Base-by-base conservation (phyloP, 2,329 filamentous ascomycete genomes). In the Gremmenia infestans region DNA sequence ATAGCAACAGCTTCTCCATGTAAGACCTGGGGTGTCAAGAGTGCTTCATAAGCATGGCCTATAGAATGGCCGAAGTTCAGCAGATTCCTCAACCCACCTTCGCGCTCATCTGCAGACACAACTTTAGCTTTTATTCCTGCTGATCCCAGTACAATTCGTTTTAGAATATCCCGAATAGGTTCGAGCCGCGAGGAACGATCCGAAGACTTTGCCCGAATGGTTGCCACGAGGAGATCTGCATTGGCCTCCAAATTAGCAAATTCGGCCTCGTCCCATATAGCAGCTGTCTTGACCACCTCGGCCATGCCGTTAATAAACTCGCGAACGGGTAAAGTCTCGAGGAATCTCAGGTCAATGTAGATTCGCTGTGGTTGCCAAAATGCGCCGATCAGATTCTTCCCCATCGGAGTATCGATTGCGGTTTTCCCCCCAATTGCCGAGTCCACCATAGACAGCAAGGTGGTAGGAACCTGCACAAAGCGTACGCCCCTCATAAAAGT, bases 231-330 rank as follows among this genome's bases (percentile, higher is more conserved):
- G 5, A 80, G 74, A 39, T 86, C 76, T 1, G 92, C 91, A 66
- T 94, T 90, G 63, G 88, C 79, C 71, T 99, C 94, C 17, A 99
- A 78, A 12, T 87, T 76, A 45, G 86, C 81, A 70, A 99, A 99
- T 68, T 97, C 93, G 9, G 79, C 74, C 72, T 95, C 91, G 67
- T 96, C 85, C 83, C 93, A 97, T 65, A 99, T 97, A 53, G 94
- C 94, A 3, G 94, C 94, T 3, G 94, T 99, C 81, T 97, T 97
- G 71, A 97, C 82, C 32, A 99, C 93, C 76, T 99, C 94, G 25
- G 93, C 94, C 93, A 99, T 97, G 59, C 94, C 94, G 71, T 99
- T 99, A 73, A 97, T 91, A 69, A 99, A 93, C 73, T 99, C 93
- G 63, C 94, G 82, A 62, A 87, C 86, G 1, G 93, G 92, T 19